phyloP scores from a whole-genome alignment of 495 filamentous ascomycete species.

The Podospora anserina region DNA sequence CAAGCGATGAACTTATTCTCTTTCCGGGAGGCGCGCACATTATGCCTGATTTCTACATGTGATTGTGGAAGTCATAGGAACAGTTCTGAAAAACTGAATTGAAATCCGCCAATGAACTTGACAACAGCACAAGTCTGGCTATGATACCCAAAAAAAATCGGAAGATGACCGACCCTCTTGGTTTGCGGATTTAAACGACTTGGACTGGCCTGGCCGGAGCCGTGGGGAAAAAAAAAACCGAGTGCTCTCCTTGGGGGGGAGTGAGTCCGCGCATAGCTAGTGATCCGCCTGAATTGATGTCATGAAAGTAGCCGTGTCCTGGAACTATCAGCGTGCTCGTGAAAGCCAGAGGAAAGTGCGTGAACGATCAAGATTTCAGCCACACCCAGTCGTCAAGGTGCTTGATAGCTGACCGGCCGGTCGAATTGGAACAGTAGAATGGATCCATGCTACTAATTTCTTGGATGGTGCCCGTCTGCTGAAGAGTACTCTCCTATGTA shows the following conservation, averaged over 20 bases:
- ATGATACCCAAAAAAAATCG: slow-evolving; percentile 21
- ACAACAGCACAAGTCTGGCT: slow-evolving; percentile 19
- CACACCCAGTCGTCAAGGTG: neutral
- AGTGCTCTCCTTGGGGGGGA: neutral
- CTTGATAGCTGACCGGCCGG: neutral
- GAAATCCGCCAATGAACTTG: slow-evolving; percentile 37
- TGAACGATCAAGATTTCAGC: neutral
- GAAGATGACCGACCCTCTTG: neutral
- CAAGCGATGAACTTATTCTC: slow-evolving; percentile 31
- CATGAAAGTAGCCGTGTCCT: neutral
- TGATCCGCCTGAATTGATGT: neutral
- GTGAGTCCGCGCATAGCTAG: neutral
- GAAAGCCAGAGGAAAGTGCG: too few species aligned
- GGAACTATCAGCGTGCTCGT: neutral
- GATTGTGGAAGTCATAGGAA: slow-evolving; percentile 40
- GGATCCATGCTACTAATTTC: too few species aligned
- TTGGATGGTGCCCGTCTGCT: too few species aligned
- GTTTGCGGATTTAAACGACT: neutral
- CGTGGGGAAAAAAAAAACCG: neutral
- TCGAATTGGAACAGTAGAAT: too few species aligned
- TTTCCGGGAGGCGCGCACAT: slow-evolving; percentile 28
- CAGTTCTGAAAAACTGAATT: slow-evolving; percentile 42
- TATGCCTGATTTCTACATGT: slow-evolving; percentile 9
- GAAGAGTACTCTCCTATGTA: too few species aligned
- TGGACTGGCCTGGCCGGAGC: neutral